These are phyloP conservation scores for Xanthoconium separans DNA, from an alignment of 1,284 basidiomycete species.

Conservation along the genomic window DNA sequence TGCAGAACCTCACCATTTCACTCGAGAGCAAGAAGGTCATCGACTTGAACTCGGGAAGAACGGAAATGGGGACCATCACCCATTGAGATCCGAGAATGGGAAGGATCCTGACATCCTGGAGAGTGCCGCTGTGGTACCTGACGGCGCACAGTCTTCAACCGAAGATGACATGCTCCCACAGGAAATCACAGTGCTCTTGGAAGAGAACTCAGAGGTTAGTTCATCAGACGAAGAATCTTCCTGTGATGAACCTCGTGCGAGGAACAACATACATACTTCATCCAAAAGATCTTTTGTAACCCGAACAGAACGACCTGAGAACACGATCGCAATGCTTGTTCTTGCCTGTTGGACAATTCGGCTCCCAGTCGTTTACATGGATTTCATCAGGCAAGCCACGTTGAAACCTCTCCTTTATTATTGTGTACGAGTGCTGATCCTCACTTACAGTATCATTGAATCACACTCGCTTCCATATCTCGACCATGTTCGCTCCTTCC, in stretches of 20 bases:
- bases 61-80: not conserved
- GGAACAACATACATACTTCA: constrained; percentile 10
- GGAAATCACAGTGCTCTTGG: constrained; percentile 53
- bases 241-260: constrained; percentile 20
- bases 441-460: constrained; percentile 59
- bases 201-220: constrained; percentile 51
- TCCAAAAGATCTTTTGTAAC: constrained; percentile 21
- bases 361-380: constrained; percentile 71
- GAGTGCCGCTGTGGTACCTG: constrained; percentile 1
- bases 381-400: constrained; percentile 63
- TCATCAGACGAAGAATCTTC: constrained; percentile 44
- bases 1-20: constrained; percentile 56
- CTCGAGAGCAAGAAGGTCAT: constrained; percentile 34
- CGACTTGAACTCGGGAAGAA: constrained; percentile 20
- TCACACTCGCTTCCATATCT: constrained; percentile 80
- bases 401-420: not conserved
- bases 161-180: constrained; percentile 38
- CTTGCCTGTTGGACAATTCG: constrained; percentile 78
- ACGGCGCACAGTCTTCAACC: constrained; percentile 16
- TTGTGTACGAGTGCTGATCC: constrained; percentile 4
- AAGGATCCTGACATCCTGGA: constrained; percentile 4
- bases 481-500: constrained; percentile 67
- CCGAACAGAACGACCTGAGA: constrained; percentile 52
- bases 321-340: constrained; percentile 65
- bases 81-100: constrained; percentile 14